These are phyloP conservation scores for Fusarium xylarioides DNA, from an alignment of 2,329 filamentous ascomycete species.

Conservation along the genomic window DNA sequence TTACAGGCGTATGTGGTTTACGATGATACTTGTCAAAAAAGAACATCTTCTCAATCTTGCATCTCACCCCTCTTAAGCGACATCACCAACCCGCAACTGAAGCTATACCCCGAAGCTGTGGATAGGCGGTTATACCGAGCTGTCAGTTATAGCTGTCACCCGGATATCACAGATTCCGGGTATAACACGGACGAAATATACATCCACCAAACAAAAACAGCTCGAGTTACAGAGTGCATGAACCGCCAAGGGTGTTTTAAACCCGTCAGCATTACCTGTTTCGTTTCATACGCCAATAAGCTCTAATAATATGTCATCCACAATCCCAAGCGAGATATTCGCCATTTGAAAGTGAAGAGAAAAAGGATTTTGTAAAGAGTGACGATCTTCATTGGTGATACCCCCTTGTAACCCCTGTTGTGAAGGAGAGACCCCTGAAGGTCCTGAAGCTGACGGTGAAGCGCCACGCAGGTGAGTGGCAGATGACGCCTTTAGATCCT, in stretches of 20 bases:
- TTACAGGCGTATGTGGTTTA: constrained; percentile 23
- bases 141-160: not conserved
- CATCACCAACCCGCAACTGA: not conserved
- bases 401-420: constrained; percentile 11
- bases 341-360: not conserved
- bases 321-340: not conserved
- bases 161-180: constrained; percentile 19
- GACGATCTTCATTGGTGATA: constrained; percentile 25
- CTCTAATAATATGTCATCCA: not conserved
- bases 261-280: constrained; percentile 17
- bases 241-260: constrained; percentile 8
- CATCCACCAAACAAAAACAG: not conserved
- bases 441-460: not conserved
- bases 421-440: not conserved
- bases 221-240: constrained; percentile 6
- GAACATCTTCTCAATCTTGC: not conserved
- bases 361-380: not conserved
- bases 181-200: constrained; percentile 26
- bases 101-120: not conserved
- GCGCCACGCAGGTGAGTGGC: constrained; percentile 5
- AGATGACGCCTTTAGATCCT: not conserved
- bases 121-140: constrained; percentile 1
- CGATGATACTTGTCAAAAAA: constrained; percentile 4
- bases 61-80: not conserved
- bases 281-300: constrained; percentile 25